Percentiles rank a stretch among this genome's conserved stretches.
phyloP scores from a whole-genome alignment of 2,329 filamentous ascomycete species.

The Hypoxylon sp. region DNA sequence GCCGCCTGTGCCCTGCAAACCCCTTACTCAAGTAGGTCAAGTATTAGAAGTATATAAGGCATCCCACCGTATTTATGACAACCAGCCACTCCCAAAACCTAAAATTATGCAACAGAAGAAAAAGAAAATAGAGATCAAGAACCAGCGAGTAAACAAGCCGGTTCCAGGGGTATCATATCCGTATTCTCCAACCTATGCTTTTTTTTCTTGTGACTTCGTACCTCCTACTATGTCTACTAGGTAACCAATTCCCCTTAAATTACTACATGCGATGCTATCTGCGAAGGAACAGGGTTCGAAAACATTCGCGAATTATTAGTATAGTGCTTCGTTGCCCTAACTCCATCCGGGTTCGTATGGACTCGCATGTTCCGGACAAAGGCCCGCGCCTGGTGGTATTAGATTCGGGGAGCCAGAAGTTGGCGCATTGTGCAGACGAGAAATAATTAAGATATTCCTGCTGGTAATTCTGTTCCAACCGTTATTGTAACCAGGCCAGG shows the following conservation, averaged over 20 bases:
- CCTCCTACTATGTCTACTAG: constrained; percentile 4
- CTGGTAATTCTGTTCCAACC: not conserved
- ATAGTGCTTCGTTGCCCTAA: not conserved
- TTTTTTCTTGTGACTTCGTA: constrained; percentile 10
- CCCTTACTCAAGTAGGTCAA: not conserved
- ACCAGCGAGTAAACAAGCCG: constrained; percentile 4
- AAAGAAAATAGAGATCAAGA: constrained; percentile 15
- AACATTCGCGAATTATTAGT: not conserved
- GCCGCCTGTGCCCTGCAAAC: not conserved
- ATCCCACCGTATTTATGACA: constrained; percentile 1
- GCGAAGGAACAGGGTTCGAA: not conserved
- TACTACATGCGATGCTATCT: not conserved
- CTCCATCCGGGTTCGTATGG: not conserved
- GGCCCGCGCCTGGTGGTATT: no score
- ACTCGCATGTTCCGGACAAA: not conserved
- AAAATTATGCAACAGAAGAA: constrained; percentile 5
- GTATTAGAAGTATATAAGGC: not conserved
- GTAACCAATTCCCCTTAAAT: not conserved
- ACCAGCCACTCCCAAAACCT: not conserved
- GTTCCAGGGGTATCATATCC: constrained; percentile 34
- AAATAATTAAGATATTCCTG: not conserved
- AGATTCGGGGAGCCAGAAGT: not conserved
- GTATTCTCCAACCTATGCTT: constrained; percentile 19
- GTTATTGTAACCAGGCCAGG: not conserved
- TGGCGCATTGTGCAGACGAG: constrained; percentile 5